These are phyloP conservation scores for Aspergillus flavus DNA, from an alignment of 2,329 filamentous ascomycete genomes.

Conservation along the genomic window DNA sequence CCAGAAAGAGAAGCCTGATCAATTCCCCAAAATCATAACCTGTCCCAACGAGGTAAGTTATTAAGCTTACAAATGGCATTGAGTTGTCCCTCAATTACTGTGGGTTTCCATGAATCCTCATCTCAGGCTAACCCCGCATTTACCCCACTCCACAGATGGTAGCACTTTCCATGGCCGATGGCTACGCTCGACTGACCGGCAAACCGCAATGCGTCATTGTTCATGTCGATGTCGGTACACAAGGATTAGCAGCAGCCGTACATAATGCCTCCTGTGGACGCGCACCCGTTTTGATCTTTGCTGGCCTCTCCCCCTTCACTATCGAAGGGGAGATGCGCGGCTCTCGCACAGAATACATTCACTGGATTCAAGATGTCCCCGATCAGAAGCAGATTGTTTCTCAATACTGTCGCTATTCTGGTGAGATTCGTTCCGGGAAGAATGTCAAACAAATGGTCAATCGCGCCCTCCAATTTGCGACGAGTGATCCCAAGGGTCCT, in stretches of 20 bases:
- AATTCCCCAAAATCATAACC: slow-evolving; percentile 74
- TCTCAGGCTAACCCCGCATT: slow-evolving; percentile 17
- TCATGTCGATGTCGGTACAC: slow-evolving; percentile 80
- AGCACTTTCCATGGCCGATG: slow-evolving; percentile 81
- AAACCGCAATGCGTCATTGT: slow-evolving; percentile 77
- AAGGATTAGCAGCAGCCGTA: slow-evolving; percentile 74
- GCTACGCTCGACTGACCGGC: slow-evolving; percentile 71
- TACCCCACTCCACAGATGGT: slow-evolving; percentile 64
- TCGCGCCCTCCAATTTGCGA: slow-evolving; percentile 79
- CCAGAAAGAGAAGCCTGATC: slow-evolving; percentile 64
- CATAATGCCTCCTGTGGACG: slow-evolving; percentile 78
- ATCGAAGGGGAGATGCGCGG: slow-evolving; percentile 76
- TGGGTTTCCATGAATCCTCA: not conserved
- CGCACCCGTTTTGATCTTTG: slow-evolving; percentile 75
- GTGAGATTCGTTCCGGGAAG: slow-evolving; percentile 78
- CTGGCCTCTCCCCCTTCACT: slow-evolving; percentile 75
- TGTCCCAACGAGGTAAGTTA: slow-evolving; percentile 72
- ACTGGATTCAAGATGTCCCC: slow-evolving; percentile 83
- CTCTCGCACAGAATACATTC: slow-evolving; percentile 79
- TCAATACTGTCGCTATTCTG: slow-evolving; percentile 84
- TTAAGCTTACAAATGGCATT: slow-evolving; percentile 1
- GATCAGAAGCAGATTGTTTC: slow-evolving; percentile 78
- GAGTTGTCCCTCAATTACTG: not conserved
- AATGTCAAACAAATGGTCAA: slow-evolving; percentile 92
- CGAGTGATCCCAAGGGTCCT: slow-evolving; percentile 73